These are phyloP conservation scores for Aspergillus biplanus DNA, from an alignment of 495 filamentous ascomycete species.

Conservation along the genomic window DNA sequence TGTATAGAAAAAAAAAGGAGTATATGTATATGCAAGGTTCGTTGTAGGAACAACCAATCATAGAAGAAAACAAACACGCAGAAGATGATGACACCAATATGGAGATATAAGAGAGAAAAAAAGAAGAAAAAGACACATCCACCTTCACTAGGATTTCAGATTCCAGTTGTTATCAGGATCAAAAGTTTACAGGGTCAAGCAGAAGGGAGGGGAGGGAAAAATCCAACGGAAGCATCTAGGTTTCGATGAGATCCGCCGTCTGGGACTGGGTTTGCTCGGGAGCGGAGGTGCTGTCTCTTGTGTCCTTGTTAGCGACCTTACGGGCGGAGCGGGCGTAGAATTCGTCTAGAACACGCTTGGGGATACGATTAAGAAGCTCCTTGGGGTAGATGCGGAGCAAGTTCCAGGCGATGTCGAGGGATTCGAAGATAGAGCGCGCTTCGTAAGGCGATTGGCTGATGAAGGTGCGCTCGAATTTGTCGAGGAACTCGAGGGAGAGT, in stretches of 20 bases:
- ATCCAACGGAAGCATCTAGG: conserved; percentile 23
- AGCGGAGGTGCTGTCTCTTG: conserved; percentile 65
- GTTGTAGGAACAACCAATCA: conserved; percentile 13
- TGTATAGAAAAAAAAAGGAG: conserved; percentile 13
- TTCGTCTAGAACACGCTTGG: conserved; percentile 88
- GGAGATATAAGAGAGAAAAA: conserved; percentile 5
- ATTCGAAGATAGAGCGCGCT: conserved; percentile 84
- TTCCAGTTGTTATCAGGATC: neutral
- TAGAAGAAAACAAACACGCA: neutral
- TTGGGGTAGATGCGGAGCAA: conserved; percentile 94
- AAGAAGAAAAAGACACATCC: conserved; percentile 3
- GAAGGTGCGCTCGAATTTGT: conserved; percentile 95
- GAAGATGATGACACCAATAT: conserved; percentile 5
- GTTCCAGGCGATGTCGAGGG: conserved; percentile 94
- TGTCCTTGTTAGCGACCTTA: conserved; percentile 65
- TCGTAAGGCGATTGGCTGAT: conserved; percentile 94
- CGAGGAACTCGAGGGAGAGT: conserved; percentile 95
- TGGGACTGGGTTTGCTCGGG: conserved; percentile 51
- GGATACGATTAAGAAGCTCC: conserved; percentile 96
- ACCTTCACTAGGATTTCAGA: neutral
- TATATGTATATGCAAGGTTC: conserved; percentile 24
- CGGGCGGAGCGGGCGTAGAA: conserved; percentile 79
- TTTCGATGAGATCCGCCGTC: conserved; percentile 66
- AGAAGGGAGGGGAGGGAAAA: conserved; percentile 1
- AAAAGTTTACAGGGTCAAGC: conserved; percentile 3